Percentiles rank a stretch among this genome's conserved stretches.
Evolutionary conservation across 2,329 filamentous ascomycete species (phyloP).

Genomic region (Calonectria pauciramosa): DNA sequence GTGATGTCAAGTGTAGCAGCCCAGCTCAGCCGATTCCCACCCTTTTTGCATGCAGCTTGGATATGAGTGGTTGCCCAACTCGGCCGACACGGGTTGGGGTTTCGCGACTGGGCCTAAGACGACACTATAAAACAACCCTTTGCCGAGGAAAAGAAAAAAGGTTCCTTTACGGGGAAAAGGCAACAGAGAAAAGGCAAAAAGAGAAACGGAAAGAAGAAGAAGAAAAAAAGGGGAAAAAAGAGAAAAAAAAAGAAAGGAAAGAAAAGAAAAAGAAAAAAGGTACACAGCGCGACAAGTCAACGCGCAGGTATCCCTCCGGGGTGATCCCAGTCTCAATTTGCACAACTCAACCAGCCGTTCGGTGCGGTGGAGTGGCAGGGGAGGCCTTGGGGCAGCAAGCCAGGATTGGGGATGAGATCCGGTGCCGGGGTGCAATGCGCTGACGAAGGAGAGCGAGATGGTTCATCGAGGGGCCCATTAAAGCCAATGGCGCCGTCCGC

Average conservation of each 20-base stretch:
- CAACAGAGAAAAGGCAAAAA: not conserved
- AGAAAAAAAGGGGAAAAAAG: not conserved
- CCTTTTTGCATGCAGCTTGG: not conserved
- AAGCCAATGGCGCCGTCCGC: conserved; percentile 37
- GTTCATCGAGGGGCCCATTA: conserved; percentile 31
- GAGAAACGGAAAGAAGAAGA: too few species aligned
- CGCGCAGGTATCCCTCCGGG: conserved; percentile 22
- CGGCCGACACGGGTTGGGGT: not conserved
- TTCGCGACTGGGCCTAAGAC: not conserved
- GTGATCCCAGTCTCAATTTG: conserved; percentile 35
- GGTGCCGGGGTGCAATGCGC: conserved; percentile 28
- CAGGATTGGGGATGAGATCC: conserved; percentile 43
- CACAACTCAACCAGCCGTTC: conserved; percentile 44
- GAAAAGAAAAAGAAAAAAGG: not conserved
- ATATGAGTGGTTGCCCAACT: not conserved
- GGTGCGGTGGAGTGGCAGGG: conserved; percentile 40
- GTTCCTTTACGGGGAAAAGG: not conserved
- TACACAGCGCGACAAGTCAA: conserved; percentile 19
- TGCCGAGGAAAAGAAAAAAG: not conserved
- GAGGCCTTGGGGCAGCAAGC: conserved; percentile 24
- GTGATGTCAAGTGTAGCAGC: not conserved
- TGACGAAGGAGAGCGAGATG: conserved; percentile 32
- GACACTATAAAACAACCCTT: not conserved
- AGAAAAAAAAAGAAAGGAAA: not conserved
- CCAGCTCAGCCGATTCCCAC: not conserved